Conservation (phyloP, 345 rosid genomes). For the Isatis tinctoria region DNA sequence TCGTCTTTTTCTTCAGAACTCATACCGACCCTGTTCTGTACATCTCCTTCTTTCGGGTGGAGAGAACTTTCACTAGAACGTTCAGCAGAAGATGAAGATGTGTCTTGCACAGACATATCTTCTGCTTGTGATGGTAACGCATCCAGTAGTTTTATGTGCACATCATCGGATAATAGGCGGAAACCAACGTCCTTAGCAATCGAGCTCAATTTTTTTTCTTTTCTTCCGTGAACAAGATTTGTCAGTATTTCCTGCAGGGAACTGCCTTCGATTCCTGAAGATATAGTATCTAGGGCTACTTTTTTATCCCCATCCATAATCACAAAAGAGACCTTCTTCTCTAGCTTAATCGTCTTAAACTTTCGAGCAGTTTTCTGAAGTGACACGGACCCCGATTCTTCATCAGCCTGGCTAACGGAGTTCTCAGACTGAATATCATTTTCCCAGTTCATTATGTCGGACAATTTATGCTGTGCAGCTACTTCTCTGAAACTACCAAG, state of each 20-base stretch:
- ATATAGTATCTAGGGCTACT: conserved; percentile 44
- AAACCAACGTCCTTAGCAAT: conserved; percentile 87
- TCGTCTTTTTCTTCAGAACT: conserved; percentile 29
- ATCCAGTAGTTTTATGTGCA: conserved; percentile 46
- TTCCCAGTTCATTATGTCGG: conserved; percentile 30
- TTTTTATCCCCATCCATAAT: conserved; percentile 61
- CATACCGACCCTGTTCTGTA: conserved; percentile 18
- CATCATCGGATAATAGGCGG: conserved; percentile 75
- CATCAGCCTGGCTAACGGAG: conserved; percentile 35
- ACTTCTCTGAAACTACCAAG: conserved; percentile 61
- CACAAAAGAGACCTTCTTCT: conserved; percentile 71
- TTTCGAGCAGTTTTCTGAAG: conserved; percentile 44
- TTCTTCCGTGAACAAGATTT: conserved; percentile 59
- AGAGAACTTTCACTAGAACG: conserved; percentile 25
- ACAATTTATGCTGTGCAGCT: conserved; percentile 41
- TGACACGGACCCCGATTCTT: conserved; percentile 33
- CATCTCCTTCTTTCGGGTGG: conserved; percentile 32
- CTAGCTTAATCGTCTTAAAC: conserved; percentile 42
- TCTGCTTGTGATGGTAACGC: conserved; percentile 36
- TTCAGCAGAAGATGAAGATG: conserved; percentile 33
- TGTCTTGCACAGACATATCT: conserved; percentile 39
- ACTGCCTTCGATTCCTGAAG: conserved; percentile 54
- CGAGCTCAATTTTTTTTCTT: conserved; percentile 56
- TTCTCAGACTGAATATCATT: conserved; percentile 32
- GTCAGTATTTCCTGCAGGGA: conserved; percentile 68